phyloP scores from a whole-genome alignment of 2,329 filamentous ascomycete genomes.

The Sclerotinia subarctica region DNA sequence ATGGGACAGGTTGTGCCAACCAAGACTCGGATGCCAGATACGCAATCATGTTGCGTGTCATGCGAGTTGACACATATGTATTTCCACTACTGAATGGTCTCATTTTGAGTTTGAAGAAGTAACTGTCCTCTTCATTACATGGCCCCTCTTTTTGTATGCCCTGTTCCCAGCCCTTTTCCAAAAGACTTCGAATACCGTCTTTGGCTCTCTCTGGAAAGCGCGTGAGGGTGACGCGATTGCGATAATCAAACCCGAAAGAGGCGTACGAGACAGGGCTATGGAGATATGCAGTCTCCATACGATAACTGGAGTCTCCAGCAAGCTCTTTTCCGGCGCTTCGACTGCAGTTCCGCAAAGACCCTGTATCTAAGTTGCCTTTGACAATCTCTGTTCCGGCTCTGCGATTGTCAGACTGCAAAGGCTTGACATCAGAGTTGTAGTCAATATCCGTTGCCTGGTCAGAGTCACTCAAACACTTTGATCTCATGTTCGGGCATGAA shows the following conservation, averaged over 20 bases:
- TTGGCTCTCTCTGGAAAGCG: not conserved
- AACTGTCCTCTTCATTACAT: not conserved
- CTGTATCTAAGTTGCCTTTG: not conserved
- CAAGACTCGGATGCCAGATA: constrained; percentile 11
- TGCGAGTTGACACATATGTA: not conserved
- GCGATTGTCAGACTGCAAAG: not conserved
- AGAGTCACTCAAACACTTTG: too few relatives aligned
- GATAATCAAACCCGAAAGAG: not conserved
- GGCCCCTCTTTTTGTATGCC: not conserved
- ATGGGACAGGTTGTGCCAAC: not conserved
- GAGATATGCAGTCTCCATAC: constrained; percentile 5
- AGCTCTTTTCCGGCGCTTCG: not conserved
- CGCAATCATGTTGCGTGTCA: constrained; percentile 13
- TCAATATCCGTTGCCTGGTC: not conserved
- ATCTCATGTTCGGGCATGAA: not conserved
- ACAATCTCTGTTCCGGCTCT: not conserved
- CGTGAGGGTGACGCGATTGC: not conserved
- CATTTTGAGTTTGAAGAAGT: not conserved
- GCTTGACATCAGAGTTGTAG: not conserved
- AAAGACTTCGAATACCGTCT: constrained; percentile 6
- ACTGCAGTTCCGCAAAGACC: not conserved
- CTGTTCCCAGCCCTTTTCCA: not conserved
- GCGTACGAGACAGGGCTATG: not conserved
- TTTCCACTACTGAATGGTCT: not conserved
- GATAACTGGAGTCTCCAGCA: not conserved